Conservation (phyloP, 1,139 yeast genomes). For the Wickerhamomyces sp. region DNA sequence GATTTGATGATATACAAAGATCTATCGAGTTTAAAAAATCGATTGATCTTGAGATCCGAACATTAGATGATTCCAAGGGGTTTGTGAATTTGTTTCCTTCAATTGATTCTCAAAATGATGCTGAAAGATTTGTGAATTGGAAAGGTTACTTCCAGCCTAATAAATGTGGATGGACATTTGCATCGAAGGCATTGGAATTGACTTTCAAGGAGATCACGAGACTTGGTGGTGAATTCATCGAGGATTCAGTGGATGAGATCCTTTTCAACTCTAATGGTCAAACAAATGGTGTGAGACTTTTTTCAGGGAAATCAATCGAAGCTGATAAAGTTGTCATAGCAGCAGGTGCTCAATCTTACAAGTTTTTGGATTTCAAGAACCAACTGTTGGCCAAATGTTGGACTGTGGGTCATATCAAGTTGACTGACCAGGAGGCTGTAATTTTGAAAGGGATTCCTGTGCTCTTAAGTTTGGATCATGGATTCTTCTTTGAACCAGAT, state of each 20-base stretch:
- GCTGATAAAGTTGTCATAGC: slow-evolving; percentile 29
- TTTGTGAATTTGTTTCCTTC: slow-evolving; percentile 2
- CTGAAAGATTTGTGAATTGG: slow-evolving; percentile 11
- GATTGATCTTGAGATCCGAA: slow-evolving; percentile 5
- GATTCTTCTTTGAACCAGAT: slow-evolving; percentile 41
- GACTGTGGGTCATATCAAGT: slow-evolving; percentile 36
- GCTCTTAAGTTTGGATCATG: slow-evolving; percentile 33
- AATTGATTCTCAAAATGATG: background rate
- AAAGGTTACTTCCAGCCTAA: slow-evolving; percentile 13
- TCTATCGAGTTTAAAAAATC: background rate
- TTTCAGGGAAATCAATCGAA: slow-evolving; percentile 19
- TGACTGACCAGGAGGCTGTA: slow-evolving; percentile 30
- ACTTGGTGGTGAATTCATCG: slow-evolving; percentile 30
- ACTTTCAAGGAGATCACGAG: slow-evolving; percentile 25
- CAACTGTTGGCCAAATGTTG: slow-evolving; percentile 34
- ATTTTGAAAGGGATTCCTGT: slow-evolving; percentile 33
- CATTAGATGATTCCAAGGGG: slow-evolving; percentile 5
- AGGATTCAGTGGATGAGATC: slow-evolving; percentile 24
- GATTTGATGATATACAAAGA: slow-evolving; percentile 2
- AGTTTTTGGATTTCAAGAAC: slow-evolving; percentile 29
- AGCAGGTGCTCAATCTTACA: slow-evolving; percentile 34
- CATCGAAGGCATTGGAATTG: slow-evolving; percentile 25
- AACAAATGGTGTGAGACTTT: slow-evolving; percentile 8
- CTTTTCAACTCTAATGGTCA: slow-evolving; percentile 1
- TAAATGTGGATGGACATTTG: slow-evolving; percentile 32